These are phyloP conservation scores for Globisporangium viniferum DNA, from an alignment of 352 stramenopile species.

Conservation along the genomic window DNA sequence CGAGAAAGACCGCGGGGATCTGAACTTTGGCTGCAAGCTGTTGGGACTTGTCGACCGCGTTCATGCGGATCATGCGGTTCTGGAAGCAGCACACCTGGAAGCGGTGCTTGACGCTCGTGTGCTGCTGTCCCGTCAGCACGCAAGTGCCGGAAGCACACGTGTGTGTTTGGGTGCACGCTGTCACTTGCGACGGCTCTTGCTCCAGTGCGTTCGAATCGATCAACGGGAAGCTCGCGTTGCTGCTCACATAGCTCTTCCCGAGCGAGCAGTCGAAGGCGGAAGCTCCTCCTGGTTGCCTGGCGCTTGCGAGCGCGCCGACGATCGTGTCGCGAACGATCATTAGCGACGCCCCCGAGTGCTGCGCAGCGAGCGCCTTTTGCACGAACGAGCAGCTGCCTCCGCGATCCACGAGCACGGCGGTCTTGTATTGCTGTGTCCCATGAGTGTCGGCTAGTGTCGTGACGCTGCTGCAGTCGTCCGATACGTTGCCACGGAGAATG, in stretches of 20 bases:
- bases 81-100: constrained; percentile 57
- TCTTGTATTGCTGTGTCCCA: background rate
- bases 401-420: constrained; percentile 44
- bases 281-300: constrained; percentile 13
- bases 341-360: constrained; percentile 31
- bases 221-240: constrained; percentile 40
- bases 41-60: constrained; percentile 8
- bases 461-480: constrained; percentile 19
- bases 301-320: constrained; percentile 29
- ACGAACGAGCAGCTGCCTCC: constrained; percentile 50
- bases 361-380: constrained; percentile 36
- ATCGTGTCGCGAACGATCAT: constrained; percentile 53
- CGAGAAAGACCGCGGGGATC: constrained; percentile 43
- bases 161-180: constrained; percentile 20
- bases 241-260: constrained; percentile 29
- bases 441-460: background rate
- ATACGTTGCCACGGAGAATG: constrained; percentile 17
- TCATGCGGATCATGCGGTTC: constrained; percentile 43
- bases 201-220: constrained; percentile 1
- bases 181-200: constrained; percentile 7
- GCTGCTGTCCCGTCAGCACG: constrained; percentile 26
- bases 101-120: background rate
- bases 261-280: constrained; percentile 45
- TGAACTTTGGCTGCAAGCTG: background rate
- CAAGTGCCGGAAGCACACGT: constrained; percentile 36